Base-by-base conservation (phyloP, 768 basidiomycete genomes). In the Lentinula sp. region DNA sequence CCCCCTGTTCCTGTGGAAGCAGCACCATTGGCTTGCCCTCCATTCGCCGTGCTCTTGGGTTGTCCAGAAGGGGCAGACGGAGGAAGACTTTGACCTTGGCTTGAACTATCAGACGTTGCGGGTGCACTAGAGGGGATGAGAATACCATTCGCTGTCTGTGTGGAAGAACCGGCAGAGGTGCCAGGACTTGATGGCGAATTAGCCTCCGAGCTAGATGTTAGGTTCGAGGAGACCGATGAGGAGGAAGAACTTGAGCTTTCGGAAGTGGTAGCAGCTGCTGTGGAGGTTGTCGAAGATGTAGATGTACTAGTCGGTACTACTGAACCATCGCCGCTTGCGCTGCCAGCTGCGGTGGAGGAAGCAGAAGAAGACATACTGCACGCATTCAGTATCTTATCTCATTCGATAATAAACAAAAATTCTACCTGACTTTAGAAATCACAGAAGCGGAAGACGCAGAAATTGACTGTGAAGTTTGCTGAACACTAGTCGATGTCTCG, bases 141-240 rank as follows among this genome's bases (percentile, higher is more conserved):
- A 59, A 48, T 59, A 48, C 57, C 57, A 49, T 48, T 59, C 16
- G 57, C 45, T 11, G 23, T 51, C 34, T 39, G 34, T 48, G 43
- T 28, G n/a, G 45, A 45, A 16, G 60, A 40, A 42, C 18, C 18
- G 32, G 37, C 34, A 18, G 50, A 32, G 31, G 40, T 10, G 31
- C 46, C 31, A 13, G 50, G 7, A 37, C 39, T 18, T 56, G 34
- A 18, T 42, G 42, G 55, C 9, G 18, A 21, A 13, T 18, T 21
- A 11, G 46, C 21, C 15, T 42, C 4, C 45, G 58, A 34, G n/a
- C 48, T 59, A 10, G 58, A n/a, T 11, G 48, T 50, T 50, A 31
- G 10, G 35, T 16, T 51, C 8, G 58, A 13, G 34, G 58, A 6
- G 13, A 31, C 13, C 9, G 58, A 39, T 1, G 48, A 35, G 1